phyloP scores from a whole-genome alignment of 2,329 filamentous ascomycete species.

The Colletotrichum limetticola region DNA sequence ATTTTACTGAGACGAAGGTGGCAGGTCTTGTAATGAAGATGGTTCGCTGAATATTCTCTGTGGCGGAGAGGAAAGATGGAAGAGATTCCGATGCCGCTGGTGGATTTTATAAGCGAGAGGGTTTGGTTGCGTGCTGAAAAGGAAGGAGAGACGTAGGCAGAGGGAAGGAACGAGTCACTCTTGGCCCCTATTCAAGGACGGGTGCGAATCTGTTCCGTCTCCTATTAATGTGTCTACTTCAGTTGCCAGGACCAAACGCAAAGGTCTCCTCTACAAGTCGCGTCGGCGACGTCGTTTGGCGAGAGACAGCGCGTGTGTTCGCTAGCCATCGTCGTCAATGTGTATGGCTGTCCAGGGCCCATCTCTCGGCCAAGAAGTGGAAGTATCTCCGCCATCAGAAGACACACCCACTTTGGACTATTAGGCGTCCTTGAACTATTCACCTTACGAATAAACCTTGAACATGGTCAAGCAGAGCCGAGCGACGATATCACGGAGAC shows the following conservation, averaged over 20 bases:
- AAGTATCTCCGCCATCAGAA: too few species aligned
- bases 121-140: not conserved
- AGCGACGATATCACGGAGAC: not conserved
- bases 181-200: not conserved
- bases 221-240: not conserved
- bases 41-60: not conserved
- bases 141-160: not conserved
- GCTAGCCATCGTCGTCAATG: not conserved
- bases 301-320: not conserved
- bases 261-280: not conserved
- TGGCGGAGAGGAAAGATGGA: not conserved
- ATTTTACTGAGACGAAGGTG: not conserved
- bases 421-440: not conserved
- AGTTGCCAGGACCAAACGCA: not conserved
- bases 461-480: not conserved
- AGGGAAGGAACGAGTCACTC: not conserved
- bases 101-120: not conserved
- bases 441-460: not conserved
- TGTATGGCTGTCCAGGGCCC: not conserved
- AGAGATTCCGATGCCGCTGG: not conserved
- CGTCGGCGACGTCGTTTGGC: too few species aligned
- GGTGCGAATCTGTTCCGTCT: not conserved
- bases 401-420: not conserved
- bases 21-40: not conserved
- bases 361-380: not conserved